Conservation (phyloP, 73 alveolate genomes). For the Symbiodinium natans region DNA sequence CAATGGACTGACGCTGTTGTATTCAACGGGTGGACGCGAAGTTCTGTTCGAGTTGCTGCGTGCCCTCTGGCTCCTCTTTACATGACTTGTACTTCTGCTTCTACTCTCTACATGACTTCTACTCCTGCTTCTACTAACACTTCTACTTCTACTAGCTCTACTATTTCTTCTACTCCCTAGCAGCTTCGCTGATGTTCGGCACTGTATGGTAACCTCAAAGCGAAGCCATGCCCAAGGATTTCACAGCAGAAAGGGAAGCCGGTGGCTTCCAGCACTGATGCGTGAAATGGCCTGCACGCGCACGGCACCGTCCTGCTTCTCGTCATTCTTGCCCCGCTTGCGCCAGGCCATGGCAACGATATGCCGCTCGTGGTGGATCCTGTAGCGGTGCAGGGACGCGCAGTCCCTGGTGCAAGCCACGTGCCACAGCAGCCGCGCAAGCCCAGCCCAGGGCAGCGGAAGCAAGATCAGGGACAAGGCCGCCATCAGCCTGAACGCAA, state of each 20-base stretch:
- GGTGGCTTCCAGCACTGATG: no score
- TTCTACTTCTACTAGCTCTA: no score
- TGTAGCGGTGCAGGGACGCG: slow-evolving; percentile 5
- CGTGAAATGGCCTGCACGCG: neutral
- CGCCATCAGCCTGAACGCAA: slow-evolving; percentile 41
- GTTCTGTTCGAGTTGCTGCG: no score
- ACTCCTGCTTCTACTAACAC: no score
- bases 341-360: slow-evolving; percentile 23
- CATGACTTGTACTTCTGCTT: neutral
- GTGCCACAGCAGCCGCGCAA: slow-evolving; percentile 20
- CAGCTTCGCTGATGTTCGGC: no score
- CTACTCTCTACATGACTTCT: no score
- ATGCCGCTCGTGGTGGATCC: slow-evolving; percentile 51
- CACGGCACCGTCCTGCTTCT: neutral
- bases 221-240: no score
- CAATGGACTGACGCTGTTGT: neutral
- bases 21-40: no score
- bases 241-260: no score
- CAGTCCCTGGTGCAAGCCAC: neutral
- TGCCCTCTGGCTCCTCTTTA: no score
- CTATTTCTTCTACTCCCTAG: no score
- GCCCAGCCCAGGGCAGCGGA: slow-evolving; percentile 58
- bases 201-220: no score
- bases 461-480: neutral
- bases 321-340: neutral